Evolutionary conservation across 345 rosid genomes (phyloP).

Genomic region (Heritiera fomes): DNA sequence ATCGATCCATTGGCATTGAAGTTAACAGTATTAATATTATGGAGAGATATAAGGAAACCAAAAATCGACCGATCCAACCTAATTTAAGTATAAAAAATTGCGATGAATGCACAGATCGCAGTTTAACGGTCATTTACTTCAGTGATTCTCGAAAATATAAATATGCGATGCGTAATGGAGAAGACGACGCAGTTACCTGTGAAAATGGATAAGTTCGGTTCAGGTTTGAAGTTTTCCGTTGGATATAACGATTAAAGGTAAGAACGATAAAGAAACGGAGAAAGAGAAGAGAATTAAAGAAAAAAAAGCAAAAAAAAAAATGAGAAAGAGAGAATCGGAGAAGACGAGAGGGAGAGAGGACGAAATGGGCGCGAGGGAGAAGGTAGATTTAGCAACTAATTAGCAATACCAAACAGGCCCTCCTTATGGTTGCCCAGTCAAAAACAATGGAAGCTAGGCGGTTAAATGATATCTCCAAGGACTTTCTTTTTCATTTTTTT

Average conservation of each 20-base stretch:
- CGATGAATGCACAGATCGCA: constrained; percentile 26
- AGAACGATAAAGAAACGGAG: neutral
- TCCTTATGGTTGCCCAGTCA: constrained; percentile 14
- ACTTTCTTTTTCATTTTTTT: neutral
- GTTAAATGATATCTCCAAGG: neutral
- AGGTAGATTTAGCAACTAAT: constrained; percentile 29
- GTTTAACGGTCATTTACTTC: constrained; percentile 14
- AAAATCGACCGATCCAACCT: neutral
- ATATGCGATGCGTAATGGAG: constrained; percentile 2
- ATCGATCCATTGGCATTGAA: constrained; percentile 22
- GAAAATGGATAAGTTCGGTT: constrained; percentile 18
- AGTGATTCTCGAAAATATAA: neutral
- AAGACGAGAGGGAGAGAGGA: constrained; percentile 45
- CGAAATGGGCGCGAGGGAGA: constrained; percentile 60
- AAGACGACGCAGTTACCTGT: constrained; percentile 6
- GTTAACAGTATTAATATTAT: neutral
- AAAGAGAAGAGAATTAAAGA: neutral
- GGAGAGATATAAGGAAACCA: neutral
- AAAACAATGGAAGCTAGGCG: neutral
- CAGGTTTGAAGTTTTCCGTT: neutral
- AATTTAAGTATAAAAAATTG: constrained; percentile 12
- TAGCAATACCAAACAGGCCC: neutral
- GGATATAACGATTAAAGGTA: neutral
- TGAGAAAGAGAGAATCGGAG: constrained; percentile 44
- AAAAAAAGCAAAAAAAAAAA: neutral